Percentiles rank a stretch among this genome's conserved stretches.
Conservation (phyloP, 1,139 yeast species). For the Zygoascus meyerae region DNA sequence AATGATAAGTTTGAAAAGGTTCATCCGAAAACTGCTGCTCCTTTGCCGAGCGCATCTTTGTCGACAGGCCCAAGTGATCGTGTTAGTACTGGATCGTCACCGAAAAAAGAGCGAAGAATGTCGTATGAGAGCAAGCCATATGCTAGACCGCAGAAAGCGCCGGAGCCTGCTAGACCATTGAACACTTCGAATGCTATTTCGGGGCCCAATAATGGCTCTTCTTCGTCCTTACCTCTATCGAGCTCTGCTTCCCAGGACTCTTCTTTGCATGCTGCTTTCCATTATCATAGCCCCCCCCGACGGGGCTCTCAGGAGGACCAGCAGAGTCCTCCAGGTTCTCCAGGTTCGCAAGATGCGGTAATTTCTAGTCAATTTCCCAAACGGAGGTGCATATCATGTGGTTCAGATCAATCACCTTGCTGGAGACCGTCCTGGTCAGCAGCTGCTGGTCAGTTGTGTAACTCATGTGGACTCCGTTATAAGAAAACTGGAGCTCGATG, state of each 20-base stretch:
- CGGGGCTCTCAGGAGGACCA: too few relatives aligned
- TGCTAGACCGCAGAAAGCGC: slow-evolving; percentile 5
- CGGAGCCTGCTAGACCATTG: background rate
- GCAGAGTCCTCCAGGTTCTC: background rate
- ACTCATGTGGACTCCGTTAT: slow-evolving; percentile 91
- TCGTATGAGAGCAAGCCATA: slow-evolving; percentile 16
- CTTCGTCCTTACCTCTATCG: too few relatives aligned
- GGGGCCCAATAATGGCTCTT: too few relatives aligned
- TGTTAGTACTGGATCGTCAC: background rate
- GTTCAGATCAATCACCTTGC: slow-evolving; percentile 89
- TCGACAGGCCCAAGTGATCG: background rate
- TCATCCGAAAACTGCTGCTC: background rate
- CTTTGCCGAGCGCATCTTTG: background rate
- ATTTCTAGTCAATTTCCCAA: background rate
- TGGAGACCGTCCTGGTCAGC: slow-evolving; percentile 98
- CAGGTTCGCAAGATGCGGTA: background rate
- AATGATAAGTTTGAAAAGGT: slow-evolving; percentile 9
- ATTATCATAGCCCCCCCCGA: too few relatives aligned
- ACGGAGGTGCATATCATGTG: slow-evolving; percentile 78
- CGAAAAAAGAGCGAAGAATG: slow-evolving; percentile 6
- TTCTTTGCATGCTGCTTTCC: too few relatives aligned
- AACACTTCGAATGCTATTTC: too few relatives aligned
- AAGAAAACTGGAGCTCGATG: slow-evolving; percentile 93
- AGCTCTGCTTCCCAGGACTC: too few relatives aligned
- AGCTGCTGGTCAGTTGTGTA: slow-evolving; percentile 87